These are phyloP conservation scores for Picea abies DNA, from an alignment of 83 land plant species.

Conservation along the genomic window DNA sequence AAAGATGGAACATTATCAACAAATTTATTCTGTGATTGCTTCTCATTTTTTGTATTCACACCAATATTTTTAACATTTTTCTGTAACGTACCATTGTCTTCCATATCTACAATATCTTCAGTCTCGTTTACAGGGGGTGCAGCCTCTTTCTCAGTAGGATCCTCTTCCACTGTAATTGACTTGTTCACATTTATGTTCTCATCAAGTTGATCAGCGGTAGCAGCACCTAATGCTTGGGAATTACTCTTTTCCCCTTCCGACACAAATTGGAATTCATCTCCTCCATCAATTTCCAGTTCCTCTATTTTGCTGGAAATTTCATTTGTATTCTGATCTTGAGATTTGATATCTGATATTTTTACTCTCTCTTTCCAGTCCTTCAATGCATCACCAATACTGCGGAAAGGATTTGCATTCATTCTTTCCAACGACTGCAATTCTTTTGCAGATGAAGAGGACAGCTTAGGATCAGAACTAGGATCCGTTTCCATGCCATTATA, in stretches of 20 bases:
- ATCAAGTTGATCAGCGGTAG: slow-evolving; percentile 79
- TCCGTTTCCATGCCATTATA: slow-evolving; percentile 4
- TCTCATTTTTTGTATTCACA: not conserved
- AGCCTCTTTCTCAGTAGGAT: slow-evolving; percentile 25
- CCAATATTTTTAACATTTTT: not conserved
- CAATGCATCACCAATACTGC: too few species aligned
- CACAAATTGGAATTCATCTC: slow-evolving; percentile 73
- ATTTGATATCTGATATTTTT: slow-evolving; percentile 9
- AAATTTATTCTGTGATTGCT: slow-evolving; percentile 13
- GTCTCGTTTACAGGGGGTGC: slow-evolving; percentile 16
- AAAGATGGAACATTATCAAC: slow-evolving; percentile 6
- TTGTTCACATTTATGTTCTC: slow-evolving; percentile 24
- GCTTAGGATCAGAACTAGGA: slow-evolving; percentile 15
- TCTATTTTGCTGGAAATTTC: slow-evolving; percentile 21
- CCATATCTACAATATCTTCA: slow-evolving; percentile 7
- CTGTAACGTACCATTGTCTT: not conserved
- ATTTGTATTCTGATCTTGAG: slow-evolving; percentile 22
- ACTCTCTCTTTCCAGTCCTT: too few species aligned
- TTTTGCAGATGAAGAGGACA: slow-evolving; percentile 20
- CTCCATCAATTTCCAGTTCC: slow-evolving; percentile 54
- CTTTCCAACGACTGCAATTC: slow-evolving; percentile 28
- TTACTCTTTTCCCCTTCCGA: slow-evolving; percentile 56
- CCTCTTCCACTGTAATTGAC: slow-evolving; percentile 25
- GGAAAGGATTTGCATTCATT: not conserved
- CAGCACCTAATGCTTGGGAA: slow-evolving; percentile 91